Evolutionary conservation across 495 filamentous ascomycete genomes (phyloP), one percentile per base, ranked within the genome.

Genomic region (Glutinoglossum americanum): DNA sequence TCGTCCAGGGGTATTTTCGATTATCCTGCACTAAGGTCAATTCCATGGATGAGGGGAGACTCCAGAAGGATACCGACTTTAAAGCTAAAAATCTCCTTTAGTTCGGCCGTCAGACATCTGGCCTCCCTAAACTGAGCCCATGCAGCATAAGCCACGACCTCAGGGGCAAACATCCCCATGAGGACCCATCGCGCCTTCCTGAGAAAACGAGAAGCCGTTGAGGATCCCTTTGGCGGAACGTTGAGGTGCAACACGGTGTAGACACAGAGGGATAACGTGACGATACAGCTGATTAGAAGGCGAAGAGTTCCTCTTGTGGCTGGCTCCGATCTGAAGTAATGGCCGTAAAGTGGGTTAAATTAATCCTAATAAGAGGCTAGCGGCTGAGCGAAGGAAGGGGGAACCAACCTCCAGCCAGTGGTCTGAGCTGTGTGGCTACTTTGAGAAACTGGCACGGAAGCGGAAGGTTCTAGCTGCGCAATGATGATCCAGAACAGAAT

Each of bases 221-320:
- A 47, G 1, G 35, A 19, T n/a, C 58, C 56, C 15, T 56, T 35
- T 5, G 48, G 51, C 23, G 68, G 60, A 15, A 74, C 57, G 59
- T 75, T 68, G 1, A 71, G 59, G 56, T 75, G 72, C 0, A 75
- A 59, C 4, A 71, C 67, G 9, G 70, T 70, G 67, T 70, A 74
- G 19, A 73, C 60, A 56, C 72, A 73, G 6, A 74, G 55, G 1
- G 57, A 32, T 3, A 72, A 59, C 1, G 70, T 75, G 17, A 71
- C 61, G 7, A 69, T 15, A 59, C 70, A 73, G 39, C 62, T 68
- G 1, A 56, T 64, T 6, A 73, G 44, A 5, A 75, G 61, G 35
- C 61, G 55, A 55, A 58, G 66, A 0, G 70, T 74, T n/a, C 72
- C 71, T 10, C 72, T 63, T 9, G 21, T 27, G 5, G 26, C 39